Evolutionary conservation across 75 land plant genomes (phyloP).

Genomic region (Ceratopteris richardii): DNA sequence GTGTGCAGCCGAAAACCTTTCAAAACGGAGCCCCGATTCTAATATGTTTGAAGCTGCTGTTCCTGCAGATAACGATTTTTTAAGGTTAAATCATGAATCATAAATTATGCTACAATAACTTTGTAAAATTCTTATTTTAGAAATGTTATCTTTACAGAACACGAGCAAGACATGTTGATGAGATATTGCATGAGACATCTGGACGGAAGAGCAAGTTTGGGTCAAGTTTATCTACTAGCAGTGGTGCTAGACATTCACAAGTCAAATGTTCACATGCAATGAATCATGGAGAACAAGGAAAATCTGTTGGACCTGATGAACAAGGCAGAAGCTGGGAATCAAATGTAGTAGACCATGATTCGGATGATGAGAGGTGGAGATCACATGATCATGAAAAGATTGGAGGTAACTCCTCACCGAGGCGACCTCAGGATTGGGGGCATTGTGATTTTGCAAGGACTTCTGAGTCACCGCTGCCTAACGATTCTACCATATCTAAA

Average conservation of each 20-base stretch:
- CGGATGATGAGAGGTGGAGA: constrained; percentile 17
- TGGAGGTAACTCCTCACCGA: constrained; percentile 1
- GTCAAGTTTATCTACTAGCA: constrained; percentile 2
- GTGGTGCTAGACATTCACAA: constrained; percentile 3
- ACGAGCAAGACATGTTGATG: constrained; percentile 1
- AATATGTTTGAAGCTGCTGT: neutral
- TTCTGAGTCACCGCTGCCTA: neutral
- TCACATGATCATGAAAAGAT: constrained; percentile 7
- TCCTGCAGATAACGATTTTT: neutral
- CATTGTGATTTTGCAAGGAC: neutral
- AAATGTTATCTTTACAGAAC: neutral
- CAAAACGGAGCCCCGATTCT: neutral
- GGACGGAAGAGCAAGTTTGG: constrained; percentile 11
- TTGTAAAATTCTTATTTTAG: neutral
- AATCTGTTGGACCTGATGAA: constrained; percentile 6
- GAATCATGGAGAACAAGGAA: neutral
- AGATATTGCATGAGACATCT: constrained; percentile 10
- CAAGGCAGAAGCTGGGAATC: constrained; percentile 10
- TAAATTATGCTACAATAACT: no score
- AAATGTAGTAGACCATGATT: neutral
- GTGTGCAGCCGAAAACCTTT: neutral
- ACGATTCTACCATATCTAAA: neutral
- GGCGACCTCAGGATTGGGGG: neutral
- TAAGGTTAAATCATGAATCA: neutral
- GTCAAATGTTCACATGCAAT: neutral